These are phyloP conservation scores for Gentiana straminea DNA, from an alignment of 257 asterid genomes.

Conservation along the genomic window DNA sequence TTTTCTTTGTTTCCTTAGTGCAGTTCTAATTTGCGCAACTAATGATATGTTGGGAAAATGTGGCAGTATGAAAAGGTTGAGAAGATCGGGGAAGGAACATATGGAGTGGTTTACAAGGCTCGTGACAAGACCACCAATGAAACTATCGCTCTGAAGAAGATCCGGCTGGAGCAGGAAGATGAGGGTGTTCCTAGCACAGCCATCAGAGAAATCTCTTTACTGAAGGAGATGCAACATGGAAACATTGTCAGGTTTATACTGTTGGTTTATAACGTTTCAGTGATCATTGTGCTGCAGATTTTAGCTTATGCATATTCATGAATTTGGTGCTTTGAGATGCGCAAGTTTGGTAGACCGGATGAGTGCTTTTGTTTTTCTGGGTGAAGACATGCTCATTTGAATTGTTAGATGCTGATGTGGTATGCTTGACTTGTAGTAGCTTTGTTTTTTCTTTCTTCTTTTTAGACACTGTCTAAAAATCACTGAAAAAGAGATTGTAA, in stretches of 20 bases:
- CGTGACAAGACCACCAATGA: slow-evolving; percentile 78
- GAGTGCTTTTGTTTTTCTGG: too few relatives aligned
- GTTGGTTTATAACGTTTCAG: not conserved
- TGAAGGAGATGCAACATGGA: slow-evolving; percentile 96
- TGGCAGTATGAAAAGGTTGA: slow-evolving; percentile 88
- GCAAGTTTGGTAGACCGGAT: too few relatives aligned
- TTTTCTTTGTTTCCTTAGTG: slow-evolving; percentile 1
- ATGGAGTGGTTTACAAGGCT: slow-evolving; percentile 97
- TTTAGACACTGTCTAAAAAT: too few relatives aligned
- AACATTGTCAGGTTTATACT: slow-evolving; percentile 66
- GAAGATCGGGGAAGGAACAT: slow-evolving; percentile 97
- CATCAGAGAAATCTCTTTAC: slow-evolving; percentile 89
- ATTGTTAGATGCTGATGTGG: too few relatives aligned
- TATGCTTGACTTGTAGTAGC: too few relatives aligned
- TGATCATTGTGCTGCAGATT: too few relatives aligned
- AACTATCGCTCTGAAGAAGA: slow-evolving; percentile 92
- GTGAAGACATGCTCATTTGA: too few relatives aligned
- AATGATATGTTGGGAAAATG: slow-evolving; percentile 11
- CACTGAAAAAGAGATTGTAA: too few relatives aligned
- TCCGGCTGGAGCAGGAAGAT: slow-evolving; percentile 95
- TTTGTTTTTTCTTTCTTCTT: too few relatives aligned
- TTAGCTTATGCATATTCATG: too few relatives aligned
- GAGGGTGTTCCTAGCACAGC: slow-evolving; percentile 99
- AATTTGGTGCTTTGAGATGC: too few relatives aligned
- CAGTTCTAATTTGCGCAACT: slow-evolving; percentile 1